These are phyloP conservation scores for Exophiala phaeomuriformis DNA, from an alignment of 2,329 filamentous ascomycete species.

Conservation along the genomic window DNA sequence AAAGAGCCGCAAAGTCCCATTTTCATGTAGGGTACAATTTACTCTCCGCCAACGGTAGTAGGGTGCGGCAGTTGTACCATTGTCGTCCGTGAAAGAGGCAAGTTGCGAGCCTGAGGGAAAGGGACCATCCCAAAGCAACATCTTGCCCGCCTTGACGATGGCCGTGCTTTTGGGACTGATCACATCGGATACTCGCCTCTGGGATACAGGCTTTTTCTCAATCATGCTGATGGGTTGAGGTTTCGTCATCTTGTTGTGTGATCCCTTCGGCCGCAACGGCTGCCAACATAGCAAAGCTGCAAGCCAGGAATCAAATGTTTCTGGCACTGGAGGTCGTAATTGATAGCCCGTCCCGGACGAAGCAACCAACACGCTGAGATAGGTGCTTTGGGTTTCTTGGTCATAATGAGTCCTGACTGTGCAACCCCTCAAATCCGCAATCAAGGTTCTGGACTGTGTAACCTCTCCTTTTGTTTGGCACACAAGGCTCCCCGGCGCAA, in stretches of 20 bases:
- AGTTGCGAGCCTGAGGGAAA: conserved; percentile 26
- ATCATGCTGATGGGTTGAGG: conserved; percentile 40
- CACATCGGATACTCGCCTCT: conserved; percentile 41
- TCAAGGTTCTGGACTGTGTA: conserved; percentile 42
- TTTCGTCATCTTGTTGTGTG: conserved; percentile 46
- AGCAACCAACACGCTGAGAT: conserved; percentile 44
- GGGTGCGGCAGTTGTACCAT: conserved; percentile 40
- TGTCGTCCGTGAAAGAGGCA: conserved; percentile 7
- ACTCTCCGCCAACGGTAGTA: conserved; percentile 67
- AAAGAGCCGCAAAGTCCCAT: conserved; percentile 86
- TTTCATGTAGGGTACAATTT: conserved; percentile 89
- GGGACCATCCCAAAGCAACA: conserved; percentile 81
- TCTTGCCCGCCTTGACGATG: conserved; percentile 91
- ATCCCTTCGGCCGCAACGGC: conserved; percentile 44
- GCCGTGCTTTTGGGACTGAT: conserved; percentile 60
- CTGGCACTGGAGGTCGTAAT: conserved; percentile 42
- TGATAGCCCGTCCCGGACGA: conserved; percentile 44
- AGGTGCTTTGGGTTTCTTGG: conserved; percentile 39
- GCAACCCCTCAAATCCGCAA: conserved; percentile 45
- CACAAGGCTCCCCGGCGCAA: conserved; percentile 44
- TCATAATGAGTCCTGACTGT: conserved; percentile 44
- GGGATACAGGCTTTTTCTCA: conserved; percentile 38
- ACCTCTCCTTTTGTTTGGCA: conserved; percentile 46
- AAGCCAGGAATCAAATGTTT: conserved; percentile 48
- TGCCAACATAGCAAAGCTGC: conserved; percentile 48